A percentile compares a stretch with the other conserved stretches of the same genome.
These are phyloP conservation scores for Drosera capensis DNA, from an alignment of 148 eudicot species.

Conservation along the genomic window DNA sequence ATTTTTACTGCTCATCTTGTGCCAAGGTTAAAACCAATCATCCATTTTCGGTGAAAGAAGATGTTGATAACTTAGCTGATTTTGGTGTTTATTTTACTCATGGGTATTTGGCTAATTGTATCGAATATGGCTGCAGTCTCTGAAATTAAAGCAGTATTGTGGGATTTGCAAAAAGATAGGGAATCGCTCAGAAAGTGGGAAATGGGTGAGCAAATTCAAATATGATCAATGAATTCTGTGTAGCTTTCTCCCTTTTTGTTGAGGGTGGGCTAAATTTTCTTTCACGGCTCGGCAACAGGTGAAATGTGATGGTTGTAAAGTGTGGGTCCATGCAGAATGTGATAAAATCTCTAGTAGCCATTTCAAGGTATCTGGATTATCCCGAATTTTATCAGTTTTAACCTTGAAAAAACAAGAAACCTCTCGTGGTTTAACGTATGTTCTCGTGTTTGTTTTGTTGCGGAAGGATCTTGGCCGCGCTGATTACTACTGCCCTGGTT, in stretches of 20 bases:
- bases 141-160: conserved; percentile 55
- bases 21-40: conserved; percentile 34
- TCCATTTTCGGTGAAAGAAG: conserved; percentile 1
- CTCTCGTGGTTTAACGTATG: conserved; percentile 7
- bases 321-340: conserved; percentile 73
- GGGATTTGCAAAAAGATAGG: conserved; percentile 68
- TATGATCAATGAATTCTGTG: not conserved
- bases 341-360: conserved; percentile 58
- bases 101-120: not conserved
- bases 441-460: conserved; percentile 8
- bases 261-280: conserved; percentile 3
- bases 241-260: conserved; percentile 1
- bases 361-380: conserved; percentile 32
- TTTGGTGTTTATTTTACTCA: not conserved
- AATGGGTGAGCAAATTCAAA: conserved; percentile 37
- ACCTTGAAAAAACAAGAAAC: not conserved
- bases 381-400: not conserved
- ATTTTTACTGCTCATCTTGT: conserved; percentile 46
- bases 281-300: conserved; percentile 22
- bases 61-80: not conserved
- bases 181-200: conserved; percentile 45
- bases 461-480: conserved; percentile 50
- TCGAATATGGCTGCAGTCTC: conserved; percentile 22
- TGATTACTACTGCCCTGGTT: conserved; percentile 73
- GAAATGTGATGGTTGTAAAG: conserved; percentile 65